A percentile compares a stretch with the other conserved stretches of the same genome.
Conservation (phyloP, 169 alveolate species). For the Plasmodium billcollinsi region DNA sequence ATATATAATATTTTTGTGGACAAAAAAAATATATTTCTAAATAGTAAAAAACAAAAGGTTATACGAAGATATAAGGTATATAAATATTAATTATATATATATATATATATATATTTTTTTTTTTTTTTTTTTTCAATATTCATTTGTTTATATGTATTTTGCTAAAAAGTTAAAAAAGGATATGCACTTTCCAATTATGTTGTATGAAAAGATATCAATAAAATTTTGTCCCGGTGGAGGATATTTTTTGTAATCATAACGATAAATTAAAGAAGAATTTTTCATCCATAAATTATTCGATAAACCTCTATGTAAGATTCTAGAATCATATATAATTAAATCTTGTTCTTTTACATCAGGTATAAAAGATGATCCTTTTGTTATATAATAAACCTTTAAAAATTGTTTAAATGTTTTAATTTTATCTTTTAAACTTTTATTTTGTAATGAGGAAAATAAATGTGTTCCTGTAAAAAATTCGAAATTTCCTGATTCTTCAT, state of each 20-base stretch:
- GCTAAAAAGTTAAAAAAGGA: slow-evolving; percentile 44
- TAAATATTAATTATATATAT: no score
- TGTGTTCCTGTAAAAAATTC: slow-evolving; percentile 72
- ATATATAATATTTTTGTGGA: no score
- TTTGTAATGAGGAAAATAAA: slow-evolving; percentile 53
- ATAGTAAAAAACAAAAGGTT: no score
- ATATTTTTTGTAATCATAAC: slow-evolving; percentile 59
- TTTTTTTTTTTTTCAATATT: no score
- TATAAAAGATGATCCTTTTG: slow-evolving; percentile 55
- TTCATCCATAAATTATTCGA: slow-evolving; percentile 70
- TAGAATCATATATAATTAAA: slow-evolving; percentile 60
- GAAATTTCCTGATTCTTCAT: slow-evolving; percentile 65
- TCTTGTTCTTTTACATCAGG: slow-evolving; percentile 57
- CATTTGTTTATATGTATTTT: slow-evolving; percentile 14
- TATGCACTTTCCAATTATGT: slow-evolving; percentile 60
- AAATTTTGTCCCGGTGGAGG: slow-evolving; percentile 77
- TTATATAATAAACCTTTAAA: slow-evolving; percentile 39
- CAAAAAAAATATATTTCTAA: no score
- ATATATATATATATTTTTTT: no score
- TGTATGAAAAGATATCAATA: slow-evolving; percentile 55
- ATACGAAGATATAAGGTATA: no score
- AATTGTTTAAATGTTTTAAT: slow-evolving; percentile 31
- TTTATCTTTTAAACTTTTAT: slow-evolving; percentile 18
- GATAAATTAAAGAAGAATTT: slow-evolving; percentile 62
- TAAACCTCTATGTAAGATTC: slow-evolving; percentile 58